Evolutionary conservation across 768 basidiomycete genomes (phyloP).

Genomic region (Erythrobasidium yunnanense): DNA sequence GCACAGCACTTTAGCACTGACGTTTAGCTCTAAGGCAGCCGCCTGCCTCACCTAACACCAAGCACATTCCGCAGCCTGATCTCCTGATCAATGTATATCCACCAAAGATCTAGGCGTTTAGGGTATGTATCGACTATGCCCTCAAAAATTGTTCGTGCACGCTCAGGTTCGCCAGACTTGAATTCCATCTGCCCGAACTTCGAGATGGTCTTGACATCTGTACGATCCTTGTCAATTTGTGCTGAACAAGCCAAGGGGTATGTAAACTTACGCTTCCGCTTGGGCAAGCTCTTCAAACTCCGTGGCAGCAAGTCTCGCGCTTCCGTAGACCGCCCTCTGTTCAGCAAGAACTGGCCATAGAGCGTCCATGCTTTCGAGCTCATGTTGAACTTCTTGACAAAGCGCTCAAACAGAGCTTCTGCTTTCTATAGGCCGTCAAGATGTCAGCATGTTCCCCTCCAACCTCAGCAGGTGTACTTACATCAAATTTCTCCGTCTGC

Average conservation of each 20-base stretch:
- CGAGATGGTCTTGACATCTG: slow-evolving; percentile 93
- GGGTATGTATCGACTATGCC: slow-evolving; percentile 92
- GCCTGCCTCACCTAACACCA: slow-evolving; percentile 44
- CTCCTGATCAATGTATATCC: slow-evolving; percentile 94
- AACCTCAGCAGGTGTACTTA: slow-evolving; percentile 40
- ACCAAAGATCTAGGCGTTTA: slow-evolving; percentile 91
- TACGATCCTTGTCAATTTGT: no score
- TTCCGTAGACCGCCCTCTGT: slow-evolving; percentile 60
- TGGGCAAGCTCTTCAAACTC: slow-evolving; percentile 78
- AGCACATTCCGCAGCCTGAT: slow-evolving; percentile 67
- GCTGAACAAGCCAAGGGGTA: no score
- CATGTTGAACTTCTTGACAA: slow-evolving; percentile 85
- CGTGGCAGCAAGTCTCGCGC: slow-evolving; percentile 77
- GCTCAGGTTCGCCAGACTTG: slow-evolving; percentile 81
- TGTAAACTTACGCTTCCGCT: slow-evolving; percentile 68
- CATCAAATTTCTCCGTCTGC: slow-evolving; percentile 69
- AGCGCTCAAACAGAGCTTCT: slow-evolving; percentile 79
- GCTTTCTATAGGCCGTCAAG: slow-evolving; percentile 53
- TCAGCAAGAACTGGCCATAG: slow-evolving; percentile 72
- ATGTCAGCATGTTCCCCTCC: neutral
- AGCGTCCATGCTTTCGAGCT: slow-evolving; percentile 90
- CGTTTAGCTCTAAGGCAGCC: neutral
- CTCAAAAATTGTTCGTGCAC: slow-evolving; percentile 90
- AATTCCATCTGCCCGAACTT: slow-evolving; percentile 93
- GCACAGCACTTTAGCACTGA: neutral